Percentiles rank a stretch among this genome's conserved stretches.
phyloP scores from a whole-genome alignment of 192 early-diverging fungal species.

The Rhizophagus clarus region DNA sequence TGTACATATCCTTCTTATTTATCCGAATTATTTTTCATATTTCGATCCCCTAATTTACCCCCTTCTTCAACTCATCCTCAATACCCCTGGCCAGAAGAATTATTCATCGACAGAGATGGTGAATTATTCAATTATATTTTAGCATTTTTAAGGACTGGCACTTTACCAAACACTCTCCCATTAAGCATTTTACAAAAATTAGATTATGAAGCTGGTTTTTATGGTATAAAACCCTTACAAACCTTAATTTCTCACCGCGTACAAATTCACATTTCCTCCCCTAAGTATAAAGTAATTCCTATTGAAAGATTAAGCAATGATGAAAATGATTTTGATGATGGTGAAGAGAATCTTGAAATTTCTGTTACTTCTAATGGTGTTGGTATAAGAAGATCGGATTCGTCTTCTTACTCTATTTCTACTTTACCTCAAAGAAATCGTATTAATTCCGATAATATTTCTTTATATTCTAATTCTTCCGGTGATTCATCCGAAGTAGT shows the following conservation, averaged over 20 bases:
- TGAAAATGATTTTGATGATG: neutral
- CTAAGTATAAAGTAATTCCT: conserved; percentile 15
- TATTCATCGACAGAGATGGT: conserved; percentile 23
- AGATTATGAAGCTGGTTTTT: conserved; percentile 13
- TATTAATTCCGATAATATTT: neutral
- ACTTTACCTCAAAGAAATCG: neutral
- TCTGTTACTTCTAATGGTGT: neutral
- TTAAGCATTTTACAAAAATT: conserved; percentile 13
- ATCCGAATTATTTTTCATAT: conserved; percentile 20
- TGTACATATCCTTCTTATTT: conserved; percentile 17
- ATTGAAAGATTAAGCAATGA: neutral
- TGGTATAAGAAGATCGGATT: neutral
- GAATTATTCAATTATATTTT: neutral
- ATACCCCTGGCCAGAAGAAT: conserved; percentile 16
- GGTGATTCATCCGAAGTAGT: conserved; percentile 5
- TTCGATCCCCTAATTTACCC: conserved; percentile 1
- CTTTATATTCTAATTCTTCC: neutral
- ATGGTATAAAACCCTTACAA: conserved; percentile 18
- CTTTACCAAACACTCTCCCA: neutral
- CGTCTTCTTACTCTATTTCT: neutral
- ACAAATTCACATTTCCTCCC: neutral
- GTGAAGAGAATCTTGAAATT: neutral
- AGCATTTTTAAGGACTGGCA: conserved; percentile 3
- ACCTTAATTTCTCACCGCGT: neutral
- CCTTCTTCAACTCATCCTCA: neutral